Base-by-base conservation (phyloP, 176 grass and related monocot species). In the Cenchrus americanus region DNA sequence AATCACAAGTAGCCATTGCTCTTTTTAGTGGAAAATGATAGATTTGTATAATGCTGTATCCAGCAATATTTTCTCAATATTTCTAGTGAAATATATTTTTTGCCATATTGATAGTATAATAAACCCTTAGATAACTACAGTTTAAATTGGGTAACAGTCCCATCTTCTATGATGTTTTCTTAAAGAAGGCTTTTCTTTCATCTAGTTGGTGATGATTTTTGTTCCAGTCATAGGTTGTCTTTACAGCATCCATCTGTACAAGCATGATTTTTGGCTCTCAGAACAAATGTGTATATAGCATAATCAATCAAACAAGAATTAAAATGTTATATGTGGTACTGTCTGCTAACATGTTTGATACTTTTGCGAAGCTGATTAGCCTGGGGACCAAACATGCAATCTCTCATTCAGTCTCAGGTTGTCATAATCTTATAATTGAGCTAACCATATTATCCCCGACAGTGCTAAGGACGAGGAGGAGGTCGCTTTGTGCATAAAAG, bases 381-480 rank as follows among this genome's bases (percentile, higher is more conserved):
- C 13, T 49, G 43, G 63, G 46, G 69, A 6, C 4, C 44, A 77
- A 77, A 60, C 41, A 44, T 76, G 11, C 5, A 43, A 40, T 12
- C 32, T 66, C 27, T 19, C 10, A 54, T 65, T 44, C 22, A 67
- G 49, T 76, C 42, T 49, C 48, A 57, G 15, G 30, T 54, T 75
- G 18, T 21, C 48, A 58, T 81, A 26, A 41, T 58, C 13, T 27
- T 76, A 30, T 66, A 42, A 43, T 83, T 78, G 19, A 55, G 71
- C 22, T 88, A 22, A 69, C 73, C 22, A 66, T 71, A 58, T 88
- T 83, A 37, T 55, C 23, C 12, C 15, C 17, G 42, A 9, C 69
- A 94, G 94, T 89, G 94, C 91, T 30, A 92, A 92, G 64, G 91
- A 97, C 14, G 89, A 97, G 87, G 37, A 86, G 66, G 94, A 97